A percentile compares a stretch with the other conserved stretches of the same genome.
Conservation (phyloP, 1,139 yeast species). For the Lodderomyces pseudojiufengensis region DNA sequence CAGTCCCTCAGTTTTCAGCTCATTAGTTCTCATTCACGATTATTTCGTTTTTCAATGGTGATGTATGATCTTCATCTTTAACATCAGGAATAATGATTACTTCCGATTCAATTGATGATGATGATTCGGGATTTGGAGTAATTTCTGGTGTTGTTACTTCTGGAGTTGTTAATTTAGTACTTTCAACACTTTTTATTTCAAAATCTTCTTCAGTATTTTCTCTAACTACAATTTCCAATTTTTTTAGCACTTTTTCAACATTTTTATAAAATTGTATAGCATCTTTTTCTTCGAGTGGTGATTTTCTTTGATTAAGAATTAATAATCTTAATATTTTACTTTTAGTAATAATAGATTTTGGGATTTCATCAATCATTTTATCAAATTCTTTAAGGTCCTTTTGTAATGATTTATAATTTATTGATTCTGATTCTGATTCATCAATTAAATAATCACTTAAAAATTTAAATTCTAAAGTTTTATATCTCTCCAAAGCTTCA, state of each 20-base stretch:
- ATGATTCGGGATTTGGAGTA: no score
- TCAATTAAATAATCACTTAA: conserved; percentile 16
- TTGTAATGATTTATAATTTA: conserved; percentile 9
- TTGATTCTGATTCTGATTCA: conserved; percentile 13
- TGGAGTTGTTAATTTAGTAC: conserved; percentile 3
- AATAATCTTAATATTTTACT: conserved; percentile 32
- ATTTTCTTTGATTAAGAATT: conserved; percentile 29
- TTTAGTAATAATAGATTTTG: conserved; percentile 28
- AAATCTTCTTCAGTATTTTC: conserved; percentile 17
- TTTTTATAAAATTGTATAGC: conserved; percentile 15
- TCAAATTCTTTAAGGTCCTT: conserved; percentile 18
- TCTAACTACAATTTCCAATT: conserved; percentile 19
- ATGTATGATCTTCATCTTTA: neutral
- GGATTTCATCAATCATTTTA: conserved; percentile 20
- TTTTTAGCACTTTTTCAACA: conserved; percentile 22
- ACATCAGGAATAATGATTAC: neutral
- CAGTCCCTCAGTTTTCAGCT: no score
- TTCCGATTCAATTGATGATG: no score
- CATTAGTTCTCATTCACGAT: neutral
- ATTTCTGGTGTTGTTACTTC: neutral
- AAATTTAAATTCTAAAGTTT: conserved; percentile 18
- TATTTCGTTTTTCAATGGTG: conserved; percentile 5
- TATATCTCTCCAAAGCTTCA: conserved; percentile 18
- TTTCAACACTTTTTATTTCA: conserved; percentile 1
- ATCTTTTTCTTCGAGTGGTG: conserved; percentile 10